These are phyloP conservation scores for Beta lomatogona DNA, from an alignment of 179 eudicot species.

Conservation along the genomic window DNA sequence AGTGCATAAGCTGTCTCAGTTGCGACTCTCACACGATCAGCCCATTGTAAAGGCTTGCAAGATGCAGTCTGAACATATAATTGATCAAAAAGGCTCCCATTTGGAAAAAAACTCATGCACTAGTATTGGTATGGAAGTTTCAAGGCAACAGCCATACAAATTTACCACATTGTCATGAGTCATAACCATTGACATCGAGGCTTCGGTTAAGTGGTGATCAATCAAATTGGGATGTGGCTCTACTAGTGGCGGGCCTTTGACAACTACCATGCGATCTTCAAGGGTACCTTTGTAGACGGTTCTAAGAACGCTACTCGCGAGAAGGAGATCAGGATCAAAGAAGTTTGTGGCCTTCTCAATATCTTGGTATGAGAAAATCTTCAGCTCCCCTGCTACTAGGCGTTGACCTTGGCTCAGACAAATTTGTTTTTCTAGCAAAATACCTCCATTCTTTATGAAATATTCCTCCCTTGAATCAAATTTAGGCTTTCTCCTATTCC, in stretches of 20 bases:
- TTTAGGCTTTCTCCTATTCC: not conserved
- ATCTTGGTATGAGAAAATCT: constrained; percentile 5
- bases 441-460: constrained; percentile 24
- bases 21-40: constrained; percentile 3
- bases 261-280: not conserved
- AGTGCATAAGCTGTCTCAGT: constrained; percentile 13
- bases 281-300: constrained; percentile 4
- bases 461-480: constrained; percentile 14
- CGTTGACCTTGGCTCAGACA: constrained; percentile 15
- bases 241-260: not conserved
- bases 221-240: not conserved
- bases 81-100: not conserved
- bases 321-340: not conserved
- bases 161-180: constrained; percentile 21
- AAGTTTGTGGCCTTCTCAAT: constrained; percentile 16
- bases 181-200: constrained; percentile 14
- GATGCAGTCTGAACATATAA: not conserved
- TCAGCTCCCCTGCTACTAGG: not conserved
- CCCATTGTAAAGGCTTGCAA: not conserved
- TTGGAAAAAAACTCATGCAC: not conserved
- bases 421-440: constrained; percentile 23
- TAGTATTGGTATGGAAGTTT: not conserved
- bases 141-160: constrained; percentile 28
- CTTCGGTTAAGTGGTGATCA: constrained; percentile 2
- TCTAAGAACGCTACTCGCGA: not conserved